Base-by-base conservation (phyloP, 805 yeast genomes). In the Schwanniomyces pseudopolymorphus region DNA sequence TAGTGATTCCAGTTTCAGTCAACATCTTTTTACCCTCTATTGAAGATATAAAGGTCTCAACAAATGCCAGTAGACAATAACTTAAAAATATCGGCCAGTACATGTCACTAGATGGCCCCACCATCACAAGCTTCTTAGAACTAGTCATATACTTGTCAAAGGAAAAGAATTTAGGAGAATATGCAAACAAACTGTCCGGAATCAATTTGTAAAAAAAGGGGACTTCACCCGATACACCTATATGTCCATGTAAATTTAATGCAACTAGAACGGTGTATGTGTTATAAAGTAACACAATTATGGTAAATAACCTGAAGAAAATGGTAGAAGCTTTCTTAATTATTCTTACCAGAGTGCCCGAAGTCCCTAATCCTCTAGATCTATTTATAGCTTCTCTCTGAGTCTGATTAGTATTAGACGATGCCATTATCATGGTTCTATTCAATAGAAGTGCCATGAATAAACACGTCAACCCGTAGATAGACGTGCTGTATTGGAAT, bases 1-100 rank as follows among this genome's bases (percentile, higher is more conserved):
- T 65, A 0, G 94, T 83, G 51, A 86, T 69, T 0, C 89, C 89
- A 13, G 84, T 77, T 46, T 85, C 91, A 17, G 80, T 75, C 45
- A 75, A 72, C 6, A 89, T 86, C 37, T 69, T 69, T 33, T 50
- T 51, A 8, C 87, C 87, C 45, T 76, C 73, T 7, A 81, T 72
- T 22, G 78, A 80, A 2, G 85, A 72, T 8, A 81, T 69, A 55
- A 85, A 82, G 0, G 89, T 81, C 62, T 87, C 92, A 13, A 81
- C 61, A 43, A 83, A 81, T 57, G 83, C 83, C 55, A 82, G 80
- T 20, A 77, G 59, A 59, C 91, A 84, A 46, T 83, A 67, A 1
- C 80, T 64, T 25, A 81, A 57, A 56, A 80, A 87, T 5, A 75
- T 70, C 11, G 80, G 81, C 81, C 87, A 83, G 55, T 75, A 75